phyloP scores from a whole-genome alignment of 1,284 basidiomycete genomes.

The Ustilago shanxiensis region DNA sequence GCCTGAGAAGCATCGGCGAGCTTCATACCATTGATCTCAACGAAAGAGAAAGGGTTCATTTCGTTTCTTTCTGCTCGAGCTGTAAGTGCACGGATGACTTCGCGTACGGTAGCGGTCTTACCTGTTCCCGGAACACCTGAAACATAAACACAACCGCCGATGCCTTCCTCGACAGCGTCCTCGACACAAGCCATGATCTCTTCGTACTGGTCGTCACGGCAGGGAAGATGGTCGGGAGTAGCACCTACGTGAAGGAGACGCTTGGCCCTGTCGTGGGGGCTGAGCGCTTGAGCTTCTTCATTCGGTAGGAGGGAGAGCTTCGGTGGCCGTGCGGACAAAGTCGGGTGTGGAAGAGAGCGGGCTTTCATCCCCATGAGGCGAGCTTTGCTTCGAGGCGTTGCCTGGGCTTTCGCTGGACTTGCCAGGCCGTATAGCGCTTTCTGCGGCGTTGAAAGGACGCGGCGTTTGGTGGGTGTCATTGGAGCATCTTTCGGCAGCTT shows the following conservation, averaged over 20 bases:
- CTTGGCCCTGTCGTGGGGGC: conserved; percentile 61
- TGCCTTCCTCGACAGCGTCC: conserved; percentile 89
- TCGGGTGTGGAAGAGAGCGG: conserved; percentile 38
- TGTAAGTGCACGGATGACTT: conserved; percentile 80
- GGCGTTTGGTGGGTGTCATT: conserved; percentile 46
- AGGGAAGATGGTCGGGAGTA: conserved; percentile 89
- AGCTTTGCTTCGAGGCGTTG: conserved; percentile 48
- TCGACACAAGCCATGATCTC: conserved; percentile 83
- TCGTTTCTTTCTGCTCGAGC: conserved; percentile 75
- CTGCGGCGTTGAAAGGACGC: conserved; percentile 39
- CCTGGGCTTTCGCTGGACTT: conserved; percentile 47
- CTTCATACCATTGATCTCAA: conserved; percentile 97
- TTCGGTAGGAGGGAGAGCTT: conserved; percentile 52
- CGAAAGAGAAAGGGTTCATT: conserved; percentile 91
- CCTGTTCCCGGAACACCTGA: conserved; percentile 91
- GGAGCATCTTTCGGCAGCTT: conserved; percentile 33
- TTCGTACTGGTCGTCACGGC: conserved; percentile 87
- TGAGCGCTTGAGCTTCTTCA: conserved; percentile 38
- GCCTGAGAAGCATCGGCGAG: conserved; percentile 64
- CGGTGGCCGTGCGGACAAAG: conserved; percentile 54
- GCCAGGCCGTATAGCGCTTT: conserved; percentile 29
- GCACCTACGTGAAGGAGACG: conserved; percentile 88
- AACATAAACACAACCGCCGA: conserved; percentile 94
- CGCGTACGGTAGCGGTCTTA: conserved; percentile 92
- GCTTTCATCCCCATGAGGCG: conserved; percentile 47